A percentile compares a stretch with the other conserved stretches of the same genome.
Conservation (phyloP, 371 early-diverging fungal genomes). For the Mortierella sp. region DNA sequence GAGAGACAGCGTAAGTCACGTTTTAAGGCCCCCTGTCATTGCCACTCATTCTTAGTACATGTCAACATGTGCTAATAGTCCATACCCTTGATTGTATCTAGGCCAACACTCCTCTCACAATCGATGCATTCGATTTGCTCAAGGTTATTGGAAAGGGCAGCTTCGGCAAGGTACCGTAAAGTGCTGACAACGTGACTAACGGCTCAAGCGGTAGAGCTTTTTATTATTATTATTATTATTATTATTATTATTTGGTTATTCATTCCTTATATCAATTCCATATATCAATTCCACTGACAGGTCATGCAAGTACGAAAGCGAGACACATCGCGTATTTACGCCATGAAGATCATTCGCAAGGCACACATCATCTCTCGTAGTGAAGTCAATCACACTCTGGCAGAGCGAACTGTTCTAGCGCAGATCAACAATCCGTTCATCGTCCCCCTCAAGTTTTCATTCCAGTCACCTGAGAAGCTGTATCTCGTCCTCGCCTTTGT, state of each 20-base stretch:
- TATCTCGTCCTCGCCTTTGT: conserved; percentile 94
- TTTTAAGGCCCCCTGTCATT: background rate
- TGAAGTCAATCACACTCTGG: conserved; percentile 89
- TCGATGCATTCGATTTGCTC: conserved; percentile 95
- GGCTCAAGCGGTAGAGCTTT: too few species aligned
- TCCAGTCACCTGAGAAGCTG: conserved; percentile 90
- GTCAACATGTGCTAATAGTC: background rate
- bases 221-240: too few species aligned
- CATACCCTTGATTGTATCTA: conserved; percentile 19
- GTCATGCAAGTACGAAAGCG: conserved; percentile 96
- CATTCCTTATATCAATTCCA: background rate
- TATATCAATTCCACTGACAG: conserved; percentile 29
- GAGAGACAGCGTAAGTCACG: conserved; percentile 66
- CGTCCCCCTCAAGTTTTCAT: conserved; percentile 88
- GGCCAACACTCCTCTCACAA: conserved; percentile 75
- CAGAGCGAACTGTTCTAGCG: conserved; percentile 92
- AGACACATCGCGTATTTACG: conserved; percentile 95
- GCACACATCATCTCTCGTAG: conserved; percentile 93
- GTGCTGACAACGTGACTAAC: background rate
- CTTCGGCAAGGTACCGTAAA: conserved; percentile 90
- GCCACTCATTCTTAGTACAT: too few species aligned
- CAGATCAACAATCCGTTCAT: conserved; percentile 90
- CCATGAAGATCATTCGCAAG: conserved; percentile 97
- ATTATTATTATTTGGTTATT: background rate
- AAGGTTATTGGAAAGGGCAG: conserved; percentile 96